Percentiles rank a stretch among this genome's conserved stretches.
phyloP scores from a whole-genome alignment of 2,329 filamentous ascomycete species.

The Colletotrichum camelliae region DNA sequence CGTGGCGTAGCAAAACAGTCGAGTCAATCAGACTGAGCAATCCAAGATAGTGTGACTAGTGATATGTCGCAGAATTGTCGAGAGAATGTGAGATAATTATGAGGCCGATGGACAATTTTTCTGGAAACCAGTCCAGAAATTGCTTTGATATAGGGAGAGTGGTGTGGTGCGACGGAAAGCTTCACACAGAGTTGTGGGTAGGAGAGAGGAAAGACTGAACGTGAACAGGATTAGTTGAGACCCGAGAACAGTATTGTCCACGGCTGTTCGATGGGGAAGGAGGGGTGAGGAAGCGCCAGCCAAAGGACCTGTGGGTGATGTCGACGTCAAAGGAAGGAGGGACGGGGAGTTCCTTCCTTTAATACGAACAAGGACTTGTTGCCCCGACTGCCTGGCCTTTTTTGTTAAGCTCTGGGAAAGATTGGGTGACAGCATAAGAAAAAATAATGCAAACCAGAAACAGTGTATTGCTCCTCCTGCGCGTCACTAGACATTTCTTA shows the following conservation, averaged over 20 bases:
- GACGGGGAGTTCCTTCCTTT: conserved; percentile 5
- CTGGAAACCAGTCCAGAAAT: neutral
- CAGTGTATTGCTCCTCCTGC: neutral
- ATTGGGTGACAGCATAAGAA: neutral
- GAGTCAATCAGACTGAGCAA: neutral
- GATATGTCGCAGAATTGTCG: neutral
- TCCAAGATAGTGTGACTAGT: neutral
- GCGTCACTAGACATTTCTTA: neutral
- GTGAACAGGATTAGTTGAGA: conserved; percentile 13
- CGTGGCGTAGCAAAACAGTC: neutral
- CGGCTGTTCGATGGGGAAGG: neutral
- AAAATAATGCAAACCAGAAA: neutral
- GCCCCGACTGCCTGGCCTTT: neutral
- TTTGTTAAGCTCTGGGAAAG: conserved; percentile 1
- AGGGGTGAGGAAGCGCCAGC: neutral
- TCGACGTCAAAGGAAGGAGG: conserved; percentile 12
- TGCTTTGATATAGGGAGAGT: neutral
- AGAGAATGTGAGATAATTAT: conserved; percentile 1
- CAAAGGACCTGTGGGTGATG: conserved; percentile 1
- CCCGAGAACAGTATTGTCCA: neutral
- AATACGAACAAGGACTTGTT: conserved; percentile 3
- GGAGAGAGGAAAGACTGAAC: conserved; percentile 7
- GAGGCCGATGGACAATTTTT: neutral
- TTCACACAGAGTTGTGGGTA: neutral
- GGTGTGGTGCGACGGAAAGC: neutral